Conservation (phyloP, 441 rosid species). For the Manihot esculenta region DNA sequence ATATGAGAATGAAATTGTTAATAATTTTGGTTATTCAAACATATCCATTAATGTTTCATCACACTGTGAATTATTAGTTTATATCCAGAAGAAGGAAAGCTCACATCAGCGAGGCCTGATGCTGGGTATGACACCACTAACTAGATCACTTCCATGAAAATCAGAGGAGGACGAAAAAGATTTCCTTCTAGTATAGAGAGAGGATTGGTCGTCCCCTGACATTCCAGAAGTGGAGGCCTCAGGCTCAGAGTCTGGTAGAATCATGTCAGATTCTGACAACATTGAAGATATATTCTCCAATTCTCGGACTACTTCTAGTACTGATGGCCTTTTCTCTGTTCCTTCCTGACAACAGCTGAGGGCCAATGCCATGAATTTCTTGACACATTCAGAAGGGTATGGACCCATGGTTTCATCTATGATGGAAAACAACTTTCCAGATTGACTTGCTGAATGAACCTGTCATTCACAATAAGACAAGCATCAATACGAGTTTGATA, state of each 20-base stretch:
- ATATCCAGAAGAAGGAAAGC: background rate
- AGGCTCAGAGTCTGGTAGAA: conserved; percentile 3
- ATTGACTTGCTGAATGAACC: conserved; percentile 33
- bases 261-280: conserved; percentile 21
- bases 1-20: no score
- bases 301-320: no score
- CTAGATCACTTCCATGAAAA: conserved; percentile 54
- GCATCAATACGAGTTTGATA: background rate
- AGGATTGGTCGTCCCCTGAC: conserved; percentile 9
- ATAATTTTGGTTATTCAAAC: background rate
- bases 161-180: conserved; percentile 18
- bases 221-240: conserved; percentile 1
- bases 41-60: background rate
- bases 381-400: no score
- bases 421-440: conserved; percentile 40
- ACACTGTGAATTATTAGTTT: background rate
- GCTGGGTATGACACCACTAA: conserved; percentile 56
- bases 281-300: background rate
- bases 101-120: conserved; percentile 49
- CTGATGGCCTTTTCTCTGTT: no score
- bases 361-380: no score
- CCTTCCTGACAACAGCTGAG: no score
- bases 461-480: conserved; percentile 8
- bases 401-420: no score
- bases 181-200: conserved; percentile 17